A percentile compares a stretch with the other conserved stretches of the same genome.
Conservation (phyloP, 2,329 filamentous ascomycete species). For the Pleoardoris graminearum region DNA sequence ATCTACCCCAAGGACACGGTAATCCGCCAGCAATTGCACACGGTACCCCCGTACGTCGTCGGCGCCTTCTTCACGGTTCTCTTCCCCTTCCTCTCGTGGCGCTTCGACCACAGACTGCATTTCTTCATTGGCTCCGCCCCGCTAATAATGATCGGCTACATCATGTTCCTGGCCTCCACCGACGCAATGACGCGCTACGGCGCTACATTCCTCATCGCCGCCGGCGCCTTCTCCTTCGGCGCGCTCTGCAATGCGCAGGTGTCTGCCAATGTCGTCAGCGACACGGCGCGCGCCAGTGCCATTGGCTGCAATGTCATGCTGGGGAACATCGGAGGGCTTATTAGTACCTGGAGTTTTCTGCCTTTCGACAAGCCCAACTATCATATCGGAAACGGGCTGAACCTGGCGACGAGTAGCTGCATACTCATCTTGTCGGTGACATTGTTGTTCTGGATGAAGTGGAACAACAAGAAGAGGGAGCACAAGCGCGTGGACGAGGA, state of each 20-base stretch:
- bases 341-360: slow-evolving; percentile 68
- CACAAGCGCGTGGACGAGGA: slow-evolving; percentile 56
- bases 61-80: slow-evolving; percentile 68
- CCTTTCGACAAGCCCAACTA: slow-evolving; percentile 67
- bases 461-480: slow-evolving; percentile 64
- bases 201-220: slow-evolving; percentile 70
- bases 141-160: slow-evolving; percentile 69
- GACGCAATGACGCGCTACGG: slow-evolving; percentile 62
- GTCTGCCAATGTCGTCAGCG: slow-evolving; percentile 71
- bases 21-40: slow-evolving; percentile 68
- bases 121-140: slow-evolving; percentile 65
- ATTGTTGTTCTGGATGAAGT: slow-evolving; percentile 63
- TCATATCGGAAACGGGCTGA: slow-evolving; percentile 71
- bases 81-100: slow-evolving; percentile 65
- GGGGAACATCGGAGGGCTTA: slow-evolving; percentile 71
- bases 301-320: slow-evolving; percentile 72
- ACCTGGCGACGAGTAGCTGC: slow-evolving; percentile 63
- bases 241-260: slow-evolving; percentile 69
- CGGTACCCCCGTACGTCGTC: slow-evolving; percentile 71
- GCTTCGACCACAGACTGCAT: slow-evolving; percentile 62
- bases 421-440: slow-evolving; percentile 57
- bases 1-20: slow-evolving; percentile 65
- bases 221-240: slow-evolving; percentile 65
- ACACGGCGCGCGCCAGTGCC: slow-evolving; percentile 68
- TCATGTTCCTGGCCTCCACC: slow-evolving; percentile 67